Evolutionary conservation across 2,329 filamentous ascomycete species (phyloP).

Genomic region (Triangularia setosa): DNA sequence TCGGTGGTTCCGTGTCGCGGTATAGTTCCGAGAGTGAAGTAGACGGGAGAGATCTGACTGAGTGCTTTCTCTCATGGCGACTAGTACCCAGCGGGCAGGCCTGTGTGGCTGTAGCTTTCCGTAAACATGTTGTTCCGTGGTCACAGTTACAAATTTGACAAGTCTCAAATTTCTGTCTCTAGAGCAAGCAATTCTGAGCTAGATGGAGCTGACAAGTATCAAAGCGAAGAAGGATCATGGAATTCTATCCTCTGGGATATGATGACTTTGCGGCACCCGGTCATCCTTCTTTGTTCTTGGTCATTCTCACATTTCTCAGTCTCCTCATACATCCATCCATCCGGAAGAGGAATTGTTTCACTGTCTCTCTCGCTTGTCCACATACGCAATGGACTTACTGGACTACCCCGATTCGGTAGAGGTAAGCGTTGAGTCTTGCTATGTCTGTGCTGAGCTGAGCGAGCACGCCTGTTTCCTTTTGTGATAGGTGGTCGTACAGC

Average conservation of each 20-base stretch:
- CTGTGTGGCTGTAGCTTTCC: background rate
- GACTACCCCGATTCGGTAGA: no score
- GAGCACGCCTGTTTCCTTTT: no score
- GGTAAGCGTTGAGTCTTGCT: no score
- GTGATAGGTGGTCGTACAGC: no score
- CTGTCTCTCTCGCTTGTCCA: no score
- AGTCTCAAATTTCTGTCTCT: no score
- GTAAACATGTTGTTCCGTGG: no score
- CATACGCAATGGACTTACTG: no score
- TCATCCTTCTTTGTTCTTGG: background rate
- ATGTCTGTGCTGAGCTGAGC: no score
- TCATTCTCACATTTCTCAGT: background rate
- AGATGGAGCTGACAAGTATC: background rate
- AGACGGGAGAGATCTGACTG: background rate
- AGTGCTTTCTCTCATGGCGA: background rate
- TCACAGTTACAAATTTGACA: no score
- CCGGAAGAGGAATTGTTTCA: no score
- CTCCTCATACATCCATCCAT: no score
- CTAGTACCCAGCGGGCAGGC: background rate
- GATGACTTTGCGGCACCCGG: background rate
- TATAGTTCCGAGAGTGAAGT: background rate
- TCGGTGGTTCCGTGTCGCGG: background rate
- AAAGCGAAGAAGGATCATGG: background rate
- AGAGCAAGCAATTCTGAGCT: background rate
- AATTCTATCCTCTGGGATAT: background rate